Conservation (phyloP, 441 rosid species). For the Viola pubescens region DNA sequence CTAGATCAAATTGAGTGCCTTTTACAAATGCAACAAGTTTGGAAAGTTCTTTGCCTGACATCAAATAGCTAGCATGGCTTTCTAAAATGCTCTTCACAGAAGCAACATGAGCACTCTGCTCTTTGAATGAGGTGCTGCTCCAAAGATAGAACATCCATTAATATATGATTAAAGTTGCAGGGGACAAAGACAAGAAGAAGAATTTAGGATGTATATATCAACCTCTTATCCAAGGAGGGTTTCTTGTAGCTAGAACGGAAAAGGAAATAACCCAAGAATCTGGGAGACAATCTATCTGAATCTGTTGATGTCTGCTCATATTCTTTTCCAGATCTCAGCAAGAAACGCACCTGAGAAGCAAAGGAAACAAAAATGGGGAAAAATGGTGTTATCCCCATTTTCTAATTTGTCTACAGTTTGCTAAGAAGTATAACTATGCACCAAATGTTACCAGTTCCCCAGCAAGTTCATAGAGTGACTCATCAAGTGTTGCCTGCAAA, state of each 20-base stretch:
- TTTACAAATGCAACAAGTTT: slow-evolving; percentile 98
- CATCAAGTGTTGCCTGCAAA: slow-evolving; percentile 94
- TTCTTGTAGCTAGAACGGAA: slow-evolving; percentile 72
- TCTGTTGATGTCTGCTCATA: slow-evolving; percentile 69
- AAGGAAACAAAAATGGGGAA: slow-evolving; percentile 10
- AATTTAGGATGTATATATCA: slow-evolving; percentile 15
- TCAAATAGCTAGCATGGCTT: slow-evolving; percentile 92
- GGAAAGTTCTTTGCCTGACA: slow-evolving; percentile 97
- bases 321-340: slow-evolving; percentile 96
- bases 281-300: slow-evolving; percentile 72
- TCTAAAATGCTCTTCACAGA: slow-evolving; percentile 88
- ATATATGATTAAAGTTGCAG: slow-evolving; percentile 8
- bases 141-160: slow-evolving; percentile 18
- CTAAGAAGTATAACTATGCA: slow-evolving; percentile 18
- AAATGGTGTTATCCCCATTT: slow-evolving; percentile 3
- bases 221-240: slow-evolving; percentile 79
- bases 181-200: slow-evolving; percentile 7
- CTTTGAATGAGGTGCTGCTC: slow-evolving; percentile 67
- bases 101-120: slow-evolving; percentile 83
- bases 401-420: slow-evolving; percentile 12
- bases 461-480: slow-evolving; percentile 94
- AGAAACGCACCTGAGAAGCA: slow-evolving; percentile 75
- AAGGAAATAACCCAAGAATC: slow-evolving; percentile 78
- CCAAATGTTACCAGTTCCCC: slow-evolving; percentile 77
- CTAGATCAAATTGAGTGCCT: slow-evolving; percentile 98